Evolutionary conservation across 2,329 filamentous ascomycete genomes (phyloP), one percentile per base, ranked within the genome.

Genomic region (Colletotrichum nymphaeae): DNA sequence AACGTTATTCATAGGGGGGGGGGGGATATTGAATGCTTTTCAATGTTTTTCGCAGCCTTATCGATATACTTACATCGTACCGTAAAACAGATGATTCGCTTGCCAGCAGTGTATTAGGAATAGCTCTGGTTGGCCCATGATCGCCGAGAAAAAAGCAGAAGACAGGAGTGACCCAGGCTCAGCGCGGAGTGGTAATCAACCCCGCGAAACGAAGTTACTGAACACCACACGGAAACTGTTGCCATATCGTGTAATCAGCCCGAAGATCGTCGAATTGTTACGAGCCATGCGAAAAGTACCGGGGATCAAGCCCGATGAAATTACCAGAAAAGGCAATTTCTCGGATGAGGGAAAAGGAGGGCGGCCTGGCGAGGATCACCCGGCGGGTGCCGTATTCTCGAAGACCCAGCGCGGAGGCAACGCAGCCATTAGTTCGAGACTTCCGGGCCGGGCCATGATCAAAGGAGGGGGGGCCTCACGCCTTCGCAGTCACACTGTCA

Each of bases 401-500:
- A 37, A 35, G 32, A 60, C 32, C 57, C 32, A 42, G 35, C 35
- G 30, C 22, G 42, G 46, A 55, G 26, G 52, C 14, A 49, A 32
- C 26, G 26, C 52, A 55, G 14, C 70, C 26, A 49, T 19, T 28
- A 22, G n/a, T 5, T 32, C 56, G 46, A 67, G 63, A 69, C 37
- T 58, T 55, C 57, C 66, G 70, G 70, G 42, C 59, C 70, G 70
- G 49, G 56, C 60, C 66, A 72, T 24, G 66, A 53, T 59, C 58
- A 26, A 35, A 28, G 22, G 42, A 22, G 42, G 19, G 19, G 19
- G 42, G 42, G 37, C 37, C 37, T 42, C 37, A 19, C 37, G 37
- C 6, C 42, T 42, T 42, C 42, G 19, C 19, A 9, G 19, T 22
- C 42, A 22, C 42, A 22, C 16, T 28, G 14, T 22, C 14, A 55